Evolutionary conservation across 768 basidiomycete genomes (phyloP).

Genomic region (Lyophyllum shimeji): DNA sequence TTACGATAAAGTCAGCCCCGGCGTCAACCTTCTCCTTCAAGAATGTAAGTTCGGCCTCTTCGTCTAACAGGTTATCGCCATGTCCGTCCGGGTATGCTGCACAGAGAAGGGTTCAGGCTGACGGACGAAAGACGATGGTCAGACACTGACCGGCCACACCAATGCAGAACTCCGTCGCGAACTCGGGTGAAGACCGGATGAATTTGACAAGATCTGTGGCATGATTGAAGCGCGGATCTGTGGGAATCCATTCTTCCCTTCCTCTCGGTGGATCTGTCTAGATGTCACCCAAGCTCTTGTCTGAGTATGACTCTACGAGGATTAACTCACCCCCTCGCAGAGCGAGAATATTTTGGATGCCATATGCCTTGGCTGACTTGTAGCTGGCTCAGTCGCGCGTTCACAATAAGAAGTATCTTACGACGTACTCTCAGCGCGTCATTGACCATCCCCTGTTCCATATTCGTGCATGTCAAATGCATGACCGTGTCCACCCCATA

Average conservation of each 20-base stretch:
- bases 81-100: conserved; percentile 92
- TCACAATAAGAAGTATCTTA: conserved; percentile 4
- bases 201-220: conserved; percentile 90
- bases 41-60: conserved; percentile 63
- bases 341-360: conserved; percentile 89
- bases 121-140: neutral
- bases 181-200: conserved; percentile 76
- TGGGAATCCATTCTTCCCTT: conserved; percentile 89
- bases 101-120: conserved; percentile 6
- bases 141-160: conserved; percentile 80
- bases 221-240: conserved; percentile 80
- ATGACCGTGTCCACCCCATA: conserved; percentile 85
- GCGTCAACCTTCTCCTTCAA: conserved; percentile 89
- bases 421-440: conserved; percentile 71
- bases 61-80: conserved; percentile 55
- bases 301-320: neutral
- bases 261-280: conserved; percentile 85
- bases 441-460: conserved; percentile 87
- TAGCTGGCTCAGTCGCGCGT: conserved; percentile 3
- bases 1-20: conserved; percentile 94
- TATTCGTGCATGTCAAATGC: conserved; percentile 97
- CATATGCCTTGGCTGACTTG: conserved; percentile 75
- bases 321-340: conserved; percentile 76
- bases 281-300: neutral
- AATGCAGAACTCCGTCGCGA: conserved; percentile 84